These are phyloP conservation scores for Plantago rigida DNA, from an alignment of 305 asterid species.

Conservation along the genomic window DNA sequence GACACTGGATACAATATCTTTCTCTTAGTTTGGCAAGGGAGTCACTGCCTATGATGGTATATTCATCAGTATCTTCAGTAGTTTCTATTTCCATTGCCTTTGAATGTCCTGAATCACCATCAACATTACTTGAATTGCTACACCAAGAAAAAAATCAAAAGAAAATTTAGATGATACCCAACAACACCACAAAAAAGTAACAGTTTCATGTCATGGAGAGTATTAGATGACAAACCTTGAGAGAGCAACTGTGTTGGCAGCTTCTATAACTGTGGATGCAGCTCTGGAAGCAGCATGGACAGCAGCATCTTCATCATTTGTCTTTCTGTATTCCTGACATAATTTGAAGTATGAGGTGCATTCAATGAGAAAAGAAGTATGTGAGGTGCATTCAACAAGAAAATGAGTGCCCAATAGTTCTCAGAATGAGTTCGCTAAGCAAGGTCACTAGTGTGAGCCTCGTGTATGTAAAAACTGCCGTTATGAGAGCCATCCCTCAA, in stretches of 20 bases:
- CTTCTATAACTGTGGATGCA: conserved; percentile 85
- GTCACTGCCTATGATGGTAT: conserved; percentile 47
- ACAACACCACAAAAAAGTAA: conserved; percentile 11
- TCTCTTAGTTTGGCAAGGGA: conserved; percentile 79
- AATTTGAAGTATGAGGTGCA: conserved; percentile 19
- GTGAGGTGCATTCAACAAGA: conserved; percentile 22
- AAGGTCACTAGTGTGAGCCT: no score
- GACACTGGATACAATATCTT: conserved; percentile 89
- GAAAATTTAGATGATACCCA: conserved; percentile 19
- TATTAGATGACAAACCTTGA: conserved; percentile 48
- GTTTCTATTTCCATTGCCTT: conserved; percentile 47
- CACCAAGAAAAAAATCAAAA: conserved; percentile 23
- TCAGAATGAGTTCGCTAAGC: no score
- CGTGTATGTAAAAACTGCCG: no score
- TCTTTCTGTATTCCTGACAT: conserved; percentile 60
- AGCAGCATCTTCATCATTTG: conserved; percentile 84
- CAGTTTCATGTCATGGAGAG: conserved; percentile 19
- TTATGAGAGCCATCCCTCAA: no score
- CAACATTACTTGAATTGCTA: conserved; percentile 46
- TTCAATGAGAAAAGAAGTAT: conserved; percentile 18
- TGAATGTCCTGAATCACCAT: conserved; percentile 45
- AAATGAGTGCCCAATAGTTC: neutral
- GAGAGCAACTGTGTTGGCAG: conserved; percentile 63
- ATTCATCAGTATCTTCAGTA: conserved; percentile 57
- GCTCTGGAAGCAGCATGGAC: conserved; percentile 82